phyloP scores from a whole-genome alignment of 495 filamentous ascomycete genomes.

The Aeminium ludgeri region DNA sequence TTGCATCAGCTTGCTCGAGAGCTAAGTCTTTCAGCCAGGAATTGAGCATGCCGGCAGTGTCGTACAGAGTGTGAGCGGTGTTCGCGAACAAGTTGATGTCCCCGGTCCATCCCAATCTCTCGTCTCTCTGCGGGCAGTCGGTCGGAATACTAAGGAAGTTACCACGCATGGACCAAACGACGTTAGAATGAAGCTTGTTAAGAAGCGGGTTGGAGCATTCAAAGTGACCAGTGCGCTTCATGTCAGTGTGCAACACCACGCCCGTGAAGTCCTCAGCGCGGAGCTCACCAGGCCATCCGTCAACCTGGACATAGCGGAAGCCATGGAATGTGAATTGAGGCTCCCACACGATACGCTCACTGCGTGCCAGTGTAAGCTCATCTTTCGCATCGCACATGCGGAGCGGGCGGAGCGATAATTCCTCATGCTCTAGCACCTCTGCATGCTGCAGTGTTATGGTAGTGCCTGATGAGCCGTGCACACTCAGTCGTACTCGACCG shows the following conservation, averaged over 20 bases:
- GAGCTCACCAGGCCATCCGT: slow-evolving; percentile 24
- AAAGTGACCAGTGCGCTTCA: slow-evolving; percentile 32
- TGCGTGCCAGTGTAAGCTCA: slow-evolving; percentile 24
- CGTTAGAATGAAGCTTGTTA: slow-evolving; percentile 34
- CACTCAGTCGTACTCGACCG: slow-evolving; percentile 21
- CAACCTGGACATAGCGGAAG: slow-evolving; percentile 36
- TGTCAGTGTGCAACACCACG: slow-evolving; percentile 34
- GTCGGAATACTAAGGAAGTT: slow-evolving; percentile 39
- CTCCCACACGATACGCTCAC: slow-evolving; percentile 22
- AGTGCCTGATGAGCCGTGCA: slow-evolving; percentile 16
- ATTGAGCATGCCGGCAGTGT: slow-evolving; percentile 32
- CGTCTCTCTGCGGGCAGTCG: slow-evolving; percentile 40
- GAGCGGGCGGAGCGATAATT: slow-evolving; percentile 34
- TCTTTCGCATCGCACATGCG: slow-evolving; percentile 32
- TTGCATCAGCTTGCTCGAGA: slow-evolving; percentile 23
- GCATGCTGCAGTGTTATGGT: slow-evolving; percentile 30
- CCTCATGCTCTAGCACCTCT: slow-evolving; percentile 37
- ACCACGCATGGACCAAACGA: slow-evolving; percentile 35
- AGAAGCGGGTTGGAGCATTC: slow-evolving; percentile 31
- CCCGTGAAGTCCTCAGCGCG: slow-evolving; percentile 25
- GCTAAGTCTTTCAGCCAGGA: slow-evolving; percentile 33
- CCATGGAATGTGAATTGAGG: slow-evolving; percentile 39
- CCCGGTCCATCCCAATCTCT: slow-evolving; percentile 40
- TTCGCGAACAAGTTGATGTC: slow-evolving; percentile 34
- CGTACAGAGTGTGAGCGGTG: slow-evolving; percentile 34